Evolutionary conservation across 1,139 yeast species (phyloP).

Genomic region (Debaryomyces robertsiae): DNA sequence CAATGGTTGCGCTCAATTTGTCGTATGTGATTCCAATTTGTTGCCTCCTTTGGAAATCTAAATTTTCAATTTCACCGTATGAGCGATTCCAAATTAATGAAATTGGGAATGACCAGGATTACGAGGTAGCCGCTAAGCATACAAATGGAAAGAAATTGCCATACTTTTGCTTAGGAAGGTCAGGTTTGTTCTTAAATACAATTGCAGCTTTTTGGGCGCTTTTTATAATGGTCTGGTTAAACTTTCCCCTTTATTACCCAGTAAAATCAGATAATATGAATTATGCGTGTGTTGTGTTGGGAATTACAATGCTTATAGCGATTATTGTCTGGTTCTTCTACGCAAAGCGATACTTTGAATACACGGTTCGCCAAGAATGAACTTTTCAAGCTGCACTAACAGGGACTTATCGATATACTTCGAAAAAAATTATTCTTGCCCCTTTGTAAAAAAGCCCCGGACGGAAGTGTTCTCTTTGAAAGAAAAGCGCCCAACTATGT

Average conservation of each 20-base stretch:
- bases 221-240: conserved; percentile 32
- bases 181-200: conserved; percentile 30
- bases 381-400: too few relatives aligned
- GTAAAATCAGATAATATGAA: conserved; percentile 37
- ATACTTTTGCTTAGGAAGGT: conserved; percentile 27
- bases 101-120: conserved; percentile 16
- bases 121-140: conserved; percentile 15
- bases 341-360: conserved; percentile 23
- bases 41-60: conserved; percentile 24
- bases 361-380: conserved; percentile 16
- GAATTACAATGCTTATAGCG: conserved; percentile 32
- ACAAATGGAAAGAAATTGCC: conserved; percentile 20
- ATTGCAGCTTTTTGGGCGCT: conserved; percentile 31
- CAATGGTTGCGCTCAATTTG: conserved; percentile 32
- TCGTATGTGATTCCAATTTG: conserved; percentile 32
- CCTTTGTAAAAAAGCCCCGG: too few relatives aligned
- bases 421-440: too few relatives aligned
- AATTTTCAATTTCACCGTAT: conserved; percentile 18
- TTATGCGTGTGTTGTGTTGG: conserved; percentile 40
- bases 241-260: conserved; percentile 32
- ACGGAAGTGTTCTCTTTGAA: too few relatives aligned
- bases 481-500: too few relatives aligned
- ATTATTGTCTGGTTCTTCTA: conserved; percentile 30
- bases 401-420: too few relatives aligned
- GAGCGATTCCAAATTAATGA: conserved; percentile 14